phyloP scores from a whole-genome alignment of 2,329 filamentous ascomycete genomes.

The Ophiocordyceps camponoti-rufipedis region DNA sequence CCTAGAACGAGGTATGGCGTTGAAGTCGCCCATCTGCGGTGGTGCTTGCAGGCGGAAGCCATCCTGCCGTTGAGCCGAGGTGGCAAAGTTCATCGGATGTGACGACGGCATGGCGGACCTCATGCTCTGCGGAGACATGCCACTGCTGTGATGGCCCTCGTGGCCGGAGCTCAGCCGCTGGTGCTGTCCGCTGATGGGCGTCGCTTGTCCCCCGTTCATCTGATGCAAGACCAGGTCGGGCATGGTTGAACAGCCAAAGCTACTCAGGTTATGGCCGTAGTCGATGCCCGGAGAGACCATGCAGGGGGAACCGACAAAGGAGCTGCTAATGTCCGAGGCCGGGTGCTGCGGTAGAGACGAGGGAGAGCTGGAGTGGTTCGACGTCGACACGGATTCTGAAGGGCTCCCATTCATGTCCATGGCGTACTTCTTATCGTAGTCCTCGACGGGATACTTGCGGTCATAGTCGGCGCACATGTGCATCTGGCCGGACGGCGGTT shows the following conservation, averaged over 20 bases:
- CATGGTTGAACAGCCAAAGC: constrained; percentile 26
- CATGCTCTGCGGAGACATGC: constrained; percentile 7
- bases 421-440: constrained; percentile 20
- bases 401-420: constrained; percentile 16
- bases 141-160: constrained; percentile 15
- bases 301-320: constrained; percentile 32
- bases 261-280: constrained; percentile 23
- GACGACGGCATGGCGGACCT: constrained; percentile 9
- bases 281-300: constrained; percentile 36
- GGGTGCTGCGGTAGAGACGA: constrained; percentile 10
- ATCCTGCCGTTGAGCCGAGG: constrained; percentile 11
- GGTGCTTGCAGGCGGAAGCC: constrained; percentile 15
- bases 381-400: constrained; percentile 14
- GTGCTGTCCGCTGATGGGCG: constrained; percentile 7
- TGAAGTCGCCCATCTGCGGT: constrained; percentile 22
- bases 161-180: constrained; percentile 6
- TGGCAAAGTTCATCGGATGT: constrained; percentile 11
- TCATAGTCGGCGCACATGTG: constrained; percentile 28
- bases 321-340: constrained; percentile 22
- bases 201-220: constrained; percentile 15
- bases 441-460: constrained; percentile 24
- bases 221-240: constrained; percentile 36
- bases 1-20: constrained; percentile 26
- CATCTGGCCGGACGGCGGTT: constrained; percentile 19
- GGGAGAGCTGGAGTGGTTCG: constrained; percentile 12